Conservation (phyloP, 2,329 filamentous ascomycete genomes). For the Pseudogymnoascus sp. region DNA sequence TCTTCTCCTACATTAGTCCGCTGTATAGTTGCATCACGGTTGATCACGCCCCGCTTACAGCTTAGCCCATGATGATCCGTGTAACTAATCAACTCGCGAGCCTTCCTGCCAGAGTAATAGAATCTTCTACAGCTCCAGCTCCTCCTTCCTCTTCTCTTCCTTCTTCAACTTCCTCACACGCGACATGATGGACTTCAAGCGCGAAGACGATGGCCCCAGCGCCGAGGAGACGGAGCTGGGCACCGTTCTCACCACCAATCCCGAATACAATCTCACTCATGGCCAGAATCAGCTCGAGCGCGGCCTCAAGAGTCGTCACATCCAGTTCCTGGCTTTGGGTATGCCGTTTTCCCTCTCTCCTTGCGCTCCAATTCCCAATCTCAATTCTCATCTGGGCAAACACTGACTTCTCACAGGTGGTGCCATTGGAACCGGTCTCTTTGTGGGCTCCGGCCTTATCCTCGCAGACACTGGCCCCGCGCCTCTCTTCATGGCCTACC, state of each 20-base stretch:
- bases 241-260: slow-evolving; percentile 18
- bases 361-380: background rate
- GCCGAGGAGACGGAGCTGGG: slow-evolving; percentile 10
- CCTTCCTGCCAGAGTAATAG: background rate
- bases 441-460: slow-evolving; percentile 51
- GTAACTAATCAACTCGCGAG: slow-evolving; percentile 7
- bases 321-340: slow-evolving; percentile 51
- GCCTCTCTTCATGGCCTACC: slow-evolving; percentile 61
- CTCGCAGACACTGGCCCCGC: slow-evolving; percentile 51
- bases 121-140: background rate
- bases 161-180: slow-evolving; percentile 6
- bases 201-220: slow-evolving; percentile 10
- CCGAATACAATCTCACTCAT: slow-evolving; percentile 31
- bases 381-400: background rate
- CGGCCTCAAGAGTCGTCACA: slow-evolving; percentile 50
- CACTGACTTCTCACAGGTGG: slow-evolving; percentile 29
- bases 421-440: slow-evolving; percentile 56
- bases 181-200: slow-evolving; percentile 8
- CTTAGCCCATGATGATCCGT: slow-evolving; percentile 4
- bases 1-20: background rate
- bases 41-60: background rate
- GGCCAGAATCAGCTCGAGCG: slow-evolving; percentile 39
- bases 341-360: slow-evolving; percentile 13
- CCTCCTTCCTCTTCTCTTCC: background rate
- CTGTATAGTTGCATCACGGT: slow-evolving; percentile 7